These are phyloP conservation scores for Vitis rotundifolia DNA, from an alignment of 164 flowering plant genomes.

Conservation along the genomic window DNA sequence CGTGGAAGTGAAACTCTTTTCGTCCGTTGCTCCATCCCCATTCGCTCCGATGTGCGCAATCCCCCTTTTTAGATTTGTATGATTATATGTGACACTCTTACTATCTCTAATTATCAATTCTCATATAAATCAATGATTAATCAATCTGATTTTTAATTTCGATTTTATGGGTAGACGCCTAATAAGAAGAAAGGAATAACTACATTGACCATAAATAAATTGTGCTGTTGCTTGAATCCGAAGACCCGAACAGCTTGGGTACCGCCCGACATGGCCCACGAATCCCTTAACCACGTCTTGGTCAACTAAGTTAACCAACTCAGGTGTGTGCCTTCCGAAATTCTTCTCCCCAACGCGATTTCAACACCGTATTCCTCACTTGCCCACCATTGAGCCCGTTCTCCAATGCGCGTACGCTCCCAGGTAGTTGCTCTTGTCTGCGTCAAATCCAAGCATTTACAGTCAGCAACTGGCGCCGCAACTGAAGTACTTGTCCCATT, in stretches of 20 bases:
- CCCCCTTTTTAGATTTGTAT: no score
- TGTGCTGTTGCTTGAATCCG: neutral
- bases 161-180: neutral
- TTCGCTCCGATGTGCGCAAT: no score
- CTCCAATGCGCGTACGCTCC: no score
- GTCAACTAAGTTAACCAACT: constrained; percentile 16
- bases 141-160: no score
- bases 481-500: constrained; percentile 12
- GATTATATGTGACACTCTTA: no score
- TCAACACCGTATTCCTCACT: neutral
- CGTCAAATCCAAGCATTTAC: no score
- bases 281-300: neutral
- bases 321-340: neutral
- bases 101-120: no score
- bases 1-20: no score
- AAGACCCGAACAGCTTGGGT: neutral
- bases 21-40: no score
- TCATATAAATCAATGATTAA: no score
- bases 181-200: neutral
- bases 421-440: neutral
- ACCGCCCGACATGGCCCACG: constrained; percentile 6
- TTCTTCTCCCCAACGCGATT: no score
- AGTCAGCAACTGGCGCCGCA: constrained; percentile 23
- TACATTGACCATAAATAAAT: neutral
- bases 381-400: neutral